Evolutionary conservation across 352 stramenopile species (phyloP), one percentile per base, ranked within the genome.

Genomic region (Pythium grandisporangium): DNA sequence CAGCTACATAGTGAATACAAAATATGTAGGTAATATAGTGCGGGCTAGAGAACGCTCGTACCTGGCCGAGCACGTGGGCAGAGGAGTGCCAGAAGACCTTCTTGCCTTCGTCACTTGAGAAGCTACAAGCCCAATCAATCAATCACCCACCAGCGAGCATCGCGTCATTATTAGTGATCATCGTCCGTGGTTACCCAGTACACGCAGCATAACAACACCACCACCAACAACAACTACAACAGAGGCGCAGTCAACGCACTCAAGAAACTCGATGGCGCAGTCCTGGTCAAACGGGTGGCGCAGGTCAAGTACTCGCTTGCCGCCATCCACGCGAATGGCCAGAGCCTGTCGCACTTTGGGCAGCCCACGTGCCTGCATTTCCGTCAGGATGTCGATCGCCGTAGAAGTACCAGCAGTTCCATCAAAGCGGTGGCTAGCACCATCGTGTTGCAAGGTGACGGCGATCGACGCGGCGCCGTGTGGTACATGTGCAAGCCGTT

Each of bases 31-130:
- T n/a, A n/a, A n/a, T n/a, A n/a, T n/a, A n/a, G n/a, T n/a, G n/a
- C n/a, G n/a, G n/a, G n/a, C n/a, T n/a, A n/a, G n/a, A n/a, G n/a
- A n/a, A n/a, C n/a, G n/a, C n/a, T n/a, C 43, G 1, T 40, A 72
- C 62, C 62, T 79, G 91, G 20, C 97, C 97, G 33, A 99, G 74
- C n/a, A 99, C 92, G 61, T 99, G 97, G 1, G 96, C 95, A 1
- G 88, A 97, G n/a, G 95, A 99, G 65, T 99, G 97, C 97, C 96
- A 98, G 58, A 98, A 98, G 4, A 97, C 66, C 37, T 63, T 79
- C 50, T 85, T 84, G 55, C 71, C 75, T 61, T 80, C 62, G 12
- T 88, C 65, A 20, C 53, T 79, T 14, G 58, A 61, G 45, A 88
- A 88, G 45, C 72, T 88, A 51, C 25, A 33, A n/a, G n/a, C n/a